Percentiles rank a stretch among this genome's conserved stretches.
phyloP scores from a whole-genome alignment of 2,329 filamentous ascomycete species.

The Cytospora leucostoma region DNA sequence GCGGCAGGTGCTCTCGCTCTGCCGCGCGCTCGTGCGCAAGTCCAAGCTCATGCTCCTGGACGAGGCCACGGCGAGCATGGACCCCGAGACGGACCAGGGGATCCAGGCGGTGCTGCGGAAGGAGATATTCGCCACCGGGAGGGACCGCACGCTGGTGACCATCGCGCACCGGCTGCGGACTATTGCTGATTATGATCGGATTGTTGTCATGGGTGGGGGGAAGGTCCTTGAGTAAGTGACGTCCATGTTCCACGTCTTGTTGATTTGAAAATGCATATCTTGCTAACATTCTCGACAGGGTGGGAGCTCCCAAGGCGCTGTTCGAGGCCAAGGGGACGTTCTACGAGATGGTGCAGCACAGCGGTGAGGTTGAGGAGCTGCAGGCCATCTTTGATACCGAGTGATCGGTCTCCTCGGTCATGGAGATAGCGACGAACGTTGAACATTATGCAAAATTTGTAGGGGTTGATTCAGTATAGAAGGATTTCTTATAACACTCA shows the following conservation, averaged over 20 bases:
- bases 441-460: neutral
- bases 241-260: neutral
- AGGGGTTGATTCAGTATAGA: neutral
- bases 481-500: neutral
- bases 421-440: neutral
- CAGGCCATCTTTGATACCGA: slow-evolving; percentile 32
- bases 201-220: slow-evolving; percentile 59
- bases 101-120: slow-evolving; percentile 56
- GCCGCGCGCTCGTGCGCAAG: slow-evolving; percentile 55
- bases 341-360: slow-evolving; percentile 58
- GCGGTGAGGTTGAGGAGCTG: slow-evolving; percentile 53
- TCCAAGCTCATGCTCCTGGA: slow-evolving; percentile 59
- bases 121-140: slow-evolving; percentile 47
- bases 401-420: neutral
- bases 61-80: slow-evolving; percentile 62
- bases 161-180: slow-evolving; percentile 60
- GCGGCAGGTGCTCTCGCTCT: slow-evolving; percentile 59
- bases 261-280: neutral
- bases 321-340: slow-evolving; percentile 49
- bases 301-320: slow-evolving; percentile 50
- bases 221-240: slow-evolving; percentile 48
- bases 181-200: slow-evolving; percentile 60
- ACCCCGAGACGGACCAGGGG: slow-evolving; percentile 57
- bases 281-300: slow-evolving; percentile 34
- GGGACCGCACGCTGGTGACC: slow-evolving; percentile 55